Evolutionary conservation across 176 grass and related monocot species (phyloP).

Genomic region (Pharus latifolius): DNA sequence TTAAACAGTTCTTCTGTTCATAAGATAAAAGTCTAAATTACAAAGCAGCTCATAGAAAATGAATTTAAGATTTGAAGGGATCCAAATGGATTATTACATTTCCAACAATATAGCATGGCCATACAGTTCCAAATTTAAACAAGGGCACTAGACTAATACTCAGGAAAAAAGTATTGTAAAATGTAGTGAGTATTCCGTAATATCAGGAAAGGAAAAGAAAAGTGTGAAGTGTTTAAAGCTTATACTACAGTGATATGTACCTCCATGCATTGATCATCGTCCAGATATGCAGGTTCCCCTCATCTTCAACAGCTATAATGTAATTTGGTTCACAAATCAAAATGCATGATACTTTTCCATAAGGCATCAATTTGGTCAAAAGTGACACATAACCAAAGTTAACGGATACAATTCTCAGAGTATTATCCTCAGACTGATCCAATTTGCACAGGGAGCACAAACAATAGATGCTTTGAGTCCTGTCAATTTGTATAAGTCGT

Average conservation of each 20-base stretch:
- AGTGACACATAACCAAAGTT: slow-evolving; percentile 66
- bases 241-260: slow-evolving; percentile 30
- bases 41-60: neutral
- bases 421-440: slow-evolving; percentile 42
- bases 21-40: neutral
- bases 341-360: slow-evolving; percentile 49
- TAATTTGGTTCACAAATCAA: slow-evolving; percentile 77
- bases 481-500: slow-evolving; percentile 32
- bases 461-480: slow-evolving; percentile 45
- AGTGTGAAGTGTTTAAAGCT: neutral
- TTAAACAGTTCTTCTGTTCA: neutral
- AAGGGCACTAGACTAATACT: neutral
- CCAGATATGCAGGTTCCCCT: slow-evolving; percentile 73
- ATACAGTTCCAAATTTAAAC: neutral
- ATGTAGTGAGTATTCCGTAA: neutral
- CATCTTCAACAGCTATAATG: slow-evolving; percentile 48
- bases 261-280: slow-evolving; percentile 59
- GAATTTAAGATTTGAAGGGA: neutral
- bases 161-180: neutral
- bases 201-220: neutral
- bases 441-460: slow-evolving; percentile 54
- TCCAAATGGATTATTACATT: neutral
- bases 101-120: neutral
- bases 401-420: slow-evolving; percentile 53
- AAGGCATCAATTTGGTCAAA: slow-evolving; percentile 47